phyloP scores from a whole-genome alignment of 108 stramenopile genomes.

The Fistulifera pelliculosa region DNA sequence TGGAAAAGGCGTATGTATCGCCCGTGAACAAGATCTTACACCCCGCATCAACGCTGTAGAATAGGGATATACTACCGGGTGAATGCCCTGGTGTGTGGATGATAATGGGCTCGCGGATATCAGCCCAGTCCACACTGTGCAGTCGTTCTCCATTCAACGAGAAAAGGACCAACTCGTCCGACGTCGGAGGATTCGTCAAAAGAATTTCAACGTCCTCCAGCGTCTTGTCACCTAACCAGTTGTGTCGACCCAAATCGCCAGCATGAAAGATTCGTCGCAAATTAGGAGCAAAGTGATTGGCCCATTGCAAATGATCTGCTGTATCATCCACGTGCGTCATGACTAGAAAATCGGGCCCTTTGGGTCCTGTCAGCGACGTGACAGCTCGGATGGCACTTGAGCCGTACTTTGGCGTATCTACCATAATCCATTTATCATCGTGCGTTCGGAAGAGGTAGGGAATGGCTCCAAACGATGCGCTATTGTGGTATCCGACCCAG shows the following conservation, averaged over 20 bases:
- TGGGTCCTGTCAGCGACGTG: constrained; percentile 22
- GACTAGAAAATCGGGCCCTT: constrained; percentile 45
- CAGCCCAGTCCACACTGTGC: neutral
- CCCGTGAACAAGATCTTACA: constrained; percentile 46
- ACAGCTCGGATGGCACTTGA: constrained; percentile 28
- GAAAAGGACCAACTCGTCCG: constrained; percentile 13
- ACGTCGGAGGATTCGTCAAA: constrained; percentile 4
- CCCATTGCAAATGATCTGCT: constrained; percentile 60
- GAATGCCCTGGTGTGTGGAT: constrained; percentile 71
- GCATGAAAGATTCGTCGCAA: constrained; percentile 62
- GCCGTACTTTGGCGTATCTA: constrained; percentile 48
- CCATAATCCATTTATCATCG: constrained; percentile 35
- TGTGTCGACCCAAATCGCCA: constrained; percentile 50
- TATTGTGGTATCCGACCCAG: constrained; percentile 59
- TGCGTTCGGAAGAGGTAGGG: constrained; percentile 39
- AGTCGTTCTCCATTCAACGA: constrained; percentile 24
- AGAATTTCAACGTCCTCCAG: constrained; percentile 56
- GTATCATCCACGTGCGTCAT: constrained; percentile 71
- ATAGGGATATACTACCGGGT: constrained; percentile 49
- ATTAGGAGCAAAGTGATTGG: constrained; percentile 27
- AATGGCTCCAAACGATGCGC: constrained; percentile 48
- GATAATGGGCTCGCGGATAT: constrained; percentile 9
- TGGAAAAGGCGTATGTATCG: constrained; percentile 49
- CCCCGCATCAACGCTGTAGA: constrained; percentile 9
- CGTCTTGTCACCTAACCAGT: constrained; percentile 55